Evolutionary conservation across 176 grass and related monocot genomes (phyloP).

Genomic region (Aegilops speltoides): DNA sequence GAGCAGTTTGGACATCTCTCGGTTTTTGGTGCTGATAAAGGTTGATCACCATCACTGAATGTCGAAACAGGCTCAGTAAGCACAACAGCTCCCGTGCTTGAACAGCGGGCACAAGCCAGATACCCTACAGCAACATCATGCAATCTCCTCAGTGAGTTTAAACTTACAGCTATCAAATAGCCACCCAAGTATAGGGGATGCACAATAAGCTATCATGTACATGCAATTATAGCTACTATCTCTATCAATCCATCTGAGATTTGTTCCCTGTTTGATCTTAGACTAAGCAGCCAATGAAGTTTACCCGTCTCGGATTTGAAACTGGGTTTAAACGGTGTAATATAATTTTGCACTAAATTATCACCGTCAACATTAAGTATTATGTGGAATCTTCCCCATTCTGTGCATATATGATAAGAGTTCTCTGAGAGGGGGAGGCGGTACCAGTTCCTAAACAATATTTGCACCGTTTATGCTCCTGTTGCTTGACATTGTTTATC

Average conservation of each 20-base stretch:
- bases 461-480: conserved; percentile 96
- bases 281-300: not conserved
- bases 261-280: not conserved
- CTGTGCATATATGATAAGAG: not conserved
- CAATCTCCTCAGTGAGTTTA: conserved; percentile 2
- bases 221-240: conserved; percentile 3
- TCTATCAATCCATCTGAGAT: not conserved
- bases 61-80: conserved; percentile 70
- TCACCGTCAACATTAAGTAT: not conserved
- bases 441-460: conserved; percentile 99
- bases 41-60: conserved; percentile 46
- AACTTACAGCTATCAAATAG: conserved; percentile 3
- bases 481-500: conserved; percentile 98
- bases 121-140: conserved; percentile 62
- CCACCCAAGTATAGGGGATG: not conserved
- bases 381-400: not conserved
- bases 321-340: not conserved
- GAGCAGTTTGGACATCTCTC: conserved; percentile 95
- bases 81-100: conserved; percentile 79
- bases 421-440: not conserved
- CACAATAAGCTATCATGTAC: not conserved
- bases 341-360: not conserved
- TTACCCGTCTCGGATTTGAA: not conserved
- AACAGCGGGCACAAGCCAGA: conserved; percentile 94
- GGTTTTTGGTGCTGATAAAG: conserved; percentile 69